Evolutionary conservation across 78 protist genomes (phyloP).

Genomic region (Dictyostelium intermedium): DNA sequence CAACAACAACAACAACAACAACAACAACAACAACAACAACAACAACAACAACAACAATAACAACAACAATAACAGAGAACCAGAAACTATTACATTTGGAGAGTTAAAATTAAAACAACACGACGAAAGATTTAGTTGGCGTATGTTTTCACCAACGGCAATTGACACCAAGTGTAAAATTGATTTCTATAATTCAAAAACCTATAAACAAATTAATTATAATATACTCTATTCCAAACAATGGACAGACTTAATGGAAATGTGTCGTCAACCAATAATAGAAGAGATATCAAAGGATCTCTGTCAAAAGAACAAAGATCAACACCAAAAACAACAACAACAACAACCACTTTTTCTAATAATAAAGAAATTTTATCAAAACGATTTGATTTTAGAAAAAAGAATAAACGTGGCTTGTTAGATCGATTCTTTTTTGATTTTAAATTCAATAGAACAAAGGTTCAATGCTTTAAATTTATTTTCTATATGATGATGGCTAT

Average conservation of each 20-base stretch:
- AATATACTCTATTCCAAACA: slow-evolving; percentile 1
- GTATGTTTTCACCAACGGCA: slow-evolving; percentile 71
- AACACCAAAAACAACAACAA: not conserved
- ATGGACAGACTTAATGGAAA: slow-evolving; percentile 66
- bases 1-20: not conserved
- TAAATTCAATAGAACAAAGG: not conserved
- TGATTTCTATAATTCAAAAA: not conserved
- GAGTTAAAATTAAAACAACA: not conserved
- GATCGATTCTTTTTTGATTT: not conserved
- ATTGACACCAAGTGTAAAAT: slow-evolving; percentile 10
- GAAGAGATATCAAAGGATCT: slow-evolving; percentile 46
- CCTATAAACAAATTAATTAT: slow-evolving; percentile 1
- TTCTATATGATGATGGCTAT: slow-evolving; percentile 49
- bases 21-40: not conserved
- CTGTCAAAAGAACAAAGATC: slow-evolving; percentile 4
- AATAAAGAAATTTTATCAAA: slow-evolving; percentile 23
- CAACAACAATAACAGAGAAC: not conserved
- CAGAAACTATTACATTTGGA: not conserved
- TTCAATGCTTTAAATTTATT: slow-evolving; percentile 19
- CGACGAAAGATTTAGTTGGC: slow-evolving; percentile 75
- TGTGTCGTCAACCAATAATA: slow-evolving; percentile 55
- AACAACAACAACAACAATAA: no score
- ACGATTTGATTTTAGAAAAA: not conserved
- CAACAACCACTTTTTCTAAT: slow-evolving; percentile 4
- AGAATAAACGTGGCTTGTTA: not conserved